Evolutionary conservation across 768 basidiomycete genomes (phyloP).

Genomic region (Cubamyces sp.): DNA sequence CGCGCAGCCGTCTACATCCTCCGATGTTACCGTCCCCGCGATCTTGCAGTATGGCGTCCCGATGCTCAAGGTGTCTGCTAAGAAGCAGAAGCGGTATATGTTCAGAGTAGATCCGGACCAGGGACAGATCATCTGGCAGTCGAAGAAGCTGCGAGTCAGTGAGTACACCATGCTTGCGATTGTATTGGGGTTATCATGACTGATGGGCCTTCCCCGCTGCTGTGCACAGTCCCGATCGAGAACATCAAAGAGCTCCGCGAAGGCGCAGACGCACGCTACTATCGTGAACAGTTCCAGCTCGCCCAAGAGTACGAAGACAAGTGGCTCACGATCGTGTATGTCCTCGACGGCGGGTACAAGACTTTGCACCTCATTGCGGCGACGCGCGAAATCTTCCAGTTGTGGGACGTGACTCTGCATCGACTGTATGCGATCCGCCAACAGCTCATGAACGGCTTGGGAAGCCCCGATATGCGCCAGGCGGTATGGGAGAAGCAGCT

Average conservation of each 20-base stretch:
- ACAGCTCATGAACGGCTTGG: slow-evolving; percentile 70
- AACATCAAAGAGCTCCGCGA: slow-evolving; percentile 86
- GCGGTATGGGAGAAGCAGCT: slow-evolving; percentile 80
- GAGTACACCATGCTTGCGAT: slow-evolving; percentile 32
- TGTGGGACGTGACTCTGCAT: slow-evolving; percentile 67
- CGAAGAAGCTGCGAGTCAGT: slow-evolving; percentile 70
- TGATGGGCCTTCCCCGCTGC: neutral
- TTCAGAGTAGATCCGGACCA: slow-evolving; percentile 80
- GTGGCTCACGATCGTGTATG: slow-evolving; percentile 89
- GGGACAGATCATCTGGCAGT: slow-evolving; percentile 80
- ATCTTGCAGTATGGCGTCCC: slow-evolving; percentile 64
- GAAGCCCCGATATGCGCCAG: slow-evolving; percentile 64
- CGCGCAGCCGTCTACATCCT: slow-evolving; percentile 16
- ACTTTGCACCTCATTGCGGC: slow-evolving; percentile 84
- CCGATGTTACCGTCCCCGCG: slow-evolving; percentile 57
- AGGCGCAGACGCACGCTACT: slow-evolving; percentile 69
- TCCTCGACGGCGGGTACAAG: slow-evolving; percentile 78
- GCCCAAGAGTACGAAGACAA: slow-evolving; percentile 63
- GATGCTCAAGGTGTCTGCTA: slow-evolving; percentile 84
- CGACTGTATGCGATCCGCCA: slow-evolving; percentile 67
- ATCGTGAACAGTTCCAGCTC: slow-evolving; percentile 71
- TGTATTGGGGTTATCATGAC: neutral
- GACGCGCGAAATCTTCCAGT: slow-evolving; percentile 59
- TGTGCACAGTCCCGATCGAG: slow-evolving; percentile 73
- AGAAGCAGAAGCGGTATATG: slow-evolving; percentile 70